A percentile compares a stretch with the other conserved stretches of the same genome.
These are phyloP conservation scores for Taphrina communis DNA, from an alignment of 1,139 yeast genomes.

Conservation along the genomic window DNA sequence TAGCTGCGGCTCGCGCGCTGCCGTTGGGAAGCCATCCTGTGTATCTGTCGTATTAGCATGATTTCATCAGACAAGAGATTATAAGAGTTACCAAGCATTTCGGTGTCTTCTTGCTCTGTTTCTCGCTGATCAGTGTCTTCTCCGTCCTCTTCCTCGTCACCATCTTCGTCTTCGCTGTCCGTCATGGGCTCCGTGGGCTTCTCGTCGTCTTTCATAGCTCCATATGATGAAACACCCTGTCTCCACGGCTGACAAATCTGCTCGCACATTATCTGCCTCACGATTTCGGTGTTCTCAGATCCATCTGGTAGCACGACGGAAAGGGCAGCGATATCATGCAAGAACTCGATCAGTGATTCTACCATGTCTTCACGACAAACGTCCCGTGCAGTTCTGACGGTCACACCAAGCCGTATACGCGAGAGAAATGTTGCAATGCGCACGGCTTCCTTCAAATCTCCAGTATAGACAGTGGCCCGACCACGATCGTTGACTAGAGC, in stretches of 20 bases:
- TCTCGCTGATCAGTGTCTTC: neutral
- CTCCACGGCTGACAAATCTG: conserved; percentile 65
- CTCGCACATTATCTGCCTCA: conserved; percentile 62
- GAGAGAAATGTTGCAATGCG: conserved; percentile 62
- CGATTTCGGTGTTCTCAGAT: conserved; percentile 51
- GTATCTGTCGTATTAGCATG: neutral
- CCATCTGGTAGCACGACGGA: conserved; percentile 58
- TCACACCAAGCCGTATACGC: conserved; percentile 68
- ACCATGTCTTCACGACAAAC: conserved; percentile 82
- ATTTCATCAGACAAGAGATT: no score
- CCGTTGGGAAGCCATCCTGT: neutral
- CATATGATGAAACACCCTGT: conserved; percentile 47
- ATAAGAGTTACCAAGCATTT: conserved; percentile 12
- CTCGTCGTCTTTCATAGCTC: conserved; percentile 1
- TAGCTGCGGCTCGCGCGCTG: conserved; percentile 1
- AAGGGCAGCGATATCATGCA: conserved; percentile 64
- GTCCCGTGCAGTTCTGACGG: conserved; percentile 72
- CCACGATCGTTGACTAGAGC: conserved; percentile 68
- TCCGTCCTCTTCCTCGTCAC: conserved; percentile 8
- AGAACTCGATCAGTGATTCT: conserved; percentile 70
- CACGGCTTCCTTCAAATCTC: conserved; percentile 59
- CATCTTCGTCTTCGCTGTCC: conserved; percentile 31
- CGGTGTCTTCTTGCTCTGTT: conserved; percentile 11
- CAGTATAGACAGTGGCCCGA: conserved; percentile 69
- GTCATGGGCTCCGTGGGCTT: conserved; percentile 15